Conservation (phyloP, 2,329 filamentous ascomycete genomes). For the Leptosphaerulina australis region DNA sequence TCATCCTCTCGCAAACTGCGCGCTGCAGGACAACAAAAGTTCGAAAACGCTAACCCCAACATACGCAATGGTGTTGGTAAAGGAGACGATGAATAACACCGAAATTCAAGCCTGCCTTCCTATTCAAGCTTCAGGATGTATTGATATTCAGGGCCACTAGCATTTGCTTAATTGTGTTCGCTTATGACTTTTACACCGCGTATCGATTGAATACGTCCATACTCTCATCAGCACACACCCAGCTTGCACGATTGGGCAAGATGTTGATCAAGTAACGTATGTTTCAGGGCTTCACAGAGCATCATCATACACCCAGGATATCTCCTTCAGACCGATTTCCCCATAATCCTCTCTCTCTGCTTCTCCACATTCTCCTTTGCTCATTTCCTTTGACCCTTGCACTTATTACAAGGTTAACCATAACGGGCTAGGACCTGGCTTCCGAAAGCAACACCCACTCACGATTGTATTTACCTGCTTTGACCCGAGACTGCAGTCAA, state of each 20-base stretch:
- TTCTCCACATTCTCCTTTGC: not conserved
- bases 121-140: not conserved
- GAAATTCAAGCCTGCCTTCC: constrained; percentile 4
- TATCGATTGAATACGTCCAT: not conserved
- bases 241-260: not conserved
- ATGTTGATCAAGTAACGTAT: not conserved
- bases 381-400: constrained; percentile 10
- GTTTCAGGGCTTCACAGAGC: not conserved
- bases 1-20: constrained; percentile 4
- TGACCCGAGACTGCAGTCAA: constrained; percentile 17
- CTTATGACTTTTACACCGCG: not conserved
- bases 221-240: not conserved
- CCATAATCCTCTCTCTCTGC: not conserved
- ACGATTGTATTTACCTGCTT: not conserved
- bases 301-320: not conserved
- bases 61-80: constrained; percentile 2
- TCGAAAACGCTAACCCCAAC: constrained; percentile 9
- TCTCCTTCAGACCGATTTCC: not conserved
- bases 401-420: constrained; percentile 4
- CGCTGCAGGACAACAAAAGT: not conserved
- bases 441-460: constrained; percentile 3
- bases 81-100: constrained; percentile 1
- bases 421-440: constrained; percentile 10
- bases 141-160: not conserved
- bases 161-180: not conserved